Base-by-base conservation (phyloP, 2,329 filamentous ascomycete species). In the Coniochaeta sp. region DNA sequence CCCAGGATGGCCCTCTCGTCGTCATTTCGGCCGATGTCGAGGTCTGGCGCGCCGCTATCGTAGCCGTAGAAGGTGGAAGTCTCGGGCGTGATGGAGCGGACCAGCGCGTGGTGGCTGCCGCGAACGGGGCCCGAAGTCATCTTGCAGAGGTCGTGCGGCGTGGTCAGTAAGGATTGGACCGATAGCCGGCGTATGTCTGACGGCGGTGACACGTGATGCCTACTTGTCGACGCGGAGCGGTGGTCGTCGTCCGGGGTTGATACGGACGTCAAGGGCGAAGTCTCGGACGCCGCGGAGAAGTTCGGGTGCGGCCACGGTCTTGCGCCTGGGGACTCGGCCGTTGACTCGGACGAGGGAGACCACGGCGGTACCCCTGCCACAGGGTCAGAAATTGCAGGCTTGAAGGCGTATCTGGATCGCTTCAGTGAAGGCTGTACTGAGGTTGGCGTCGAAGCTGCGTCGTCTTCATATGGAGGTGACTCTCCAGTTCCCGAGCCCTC, bases 11-110 rank as follows among this genome's bases (percentile, higher is more conserved):
- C 86, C 48, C 78, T 78, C 27, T 71, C 68, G 58, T 92, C 88
- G 60, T 90, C 81, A 58, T 91, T 91, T 49, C 77, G 79, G 26
- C 82, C 81, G 1, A 87, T 70, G 59, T 92, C 88, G 18, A 81
- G 69, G 66, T 92, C 88, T 9, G 77, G 77, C 54, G 82, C 74
- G 1, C 88, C 89, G 52, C 81, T 74, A 61, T 92, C 89, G 54
- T 87, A 78, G 6, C 89, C 88, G 63, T 87, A 90, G 40, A 75
- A 79, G 6, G 68, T 76, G 31, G 68, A 67, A 56, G 72, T 61
- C 53, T 70, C 57, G 54, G 57, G 33, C 3, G 20, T 31, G 18
- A 24, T 14, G 13, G 20, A 26, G 3, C 24, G 49, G 12, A 33
- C 6, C 9, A 7, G 45, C 6, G n/a, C 45, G 18, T 31, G 4